A percentile compares a stretch with the other conserved stretches of the same genome.
Evolutionary conservation across 148 eudicot genomes (phyloP).

Genomic region (Rhododendron vialii): DNA sequence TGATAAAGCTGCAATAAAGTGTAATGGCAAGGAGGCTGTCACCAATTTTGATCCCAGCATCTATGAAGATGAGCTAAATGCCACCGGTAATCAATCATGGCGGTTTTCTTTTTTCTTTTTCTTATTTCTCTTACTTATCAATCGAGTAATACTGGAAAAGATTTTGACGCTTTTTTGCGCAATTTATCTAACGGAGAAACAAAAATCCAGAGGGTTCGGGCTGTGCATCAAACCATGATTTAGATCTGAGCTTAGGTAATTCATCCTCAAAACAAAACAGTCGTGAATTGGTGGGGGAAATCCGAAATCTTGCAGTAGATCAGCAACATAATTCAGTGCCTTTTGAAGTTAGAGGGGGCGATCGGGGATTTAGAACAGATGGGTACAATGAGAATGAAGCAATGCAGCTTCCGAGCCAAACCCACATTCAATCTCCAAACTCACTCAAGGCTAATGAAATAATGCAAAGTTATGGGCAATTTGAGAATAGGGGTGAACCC

Average conservation of each 20-base stretch:
- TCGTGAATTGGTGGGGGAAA: constrained; percentile 25
- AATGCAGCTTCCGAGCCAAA: constrained; percentile 57
- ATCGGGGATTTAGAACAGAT: constrained; percentile 35
- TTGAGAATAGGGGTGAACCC: constrained; percentile 5
- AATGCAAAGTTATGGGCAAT: constrained; percentile 15
- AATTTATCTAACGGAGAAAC: neutral
- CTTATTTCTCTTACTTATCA: neutral
- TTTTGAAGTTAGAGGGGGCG: constrained; percentile 39
- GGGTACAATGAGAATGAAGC: constrained; percentile 44
- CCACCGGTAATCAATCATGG: constrained; percentile 21
- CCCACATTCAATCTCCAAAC: constrained; percentile 45
- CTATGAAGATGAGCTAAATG: constrained; percentile 68
- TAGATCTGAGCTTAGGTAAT: constrained; percentile 91
- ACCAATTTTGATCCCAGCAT: constrained; percentile 90
- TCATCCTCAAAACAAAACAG: constrained; percentile 33
- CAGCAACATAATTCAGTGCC: constrained; percentile 35
- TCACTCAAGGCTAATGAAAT: constrained; percentile 16
- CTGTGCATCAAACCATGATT: constrained; percentile 53
- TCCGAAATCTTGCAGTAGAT: neutral
- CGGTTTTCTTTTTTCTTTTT: neutral
- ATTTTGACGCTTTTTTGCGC: too few relatives aligned
- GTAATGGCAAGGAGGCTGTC: constrained; percentile 92
- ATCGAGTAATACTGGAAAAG: too few relatives aligned
- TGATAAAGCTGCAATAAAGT: constrained; percentile 91
- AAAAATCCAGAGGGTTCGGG: constrained; percentile 27